phyloP scores from a whole-genome alignment of 108 stramenopile species.

The Cyclotella choctawhatcheeana region DNA sequence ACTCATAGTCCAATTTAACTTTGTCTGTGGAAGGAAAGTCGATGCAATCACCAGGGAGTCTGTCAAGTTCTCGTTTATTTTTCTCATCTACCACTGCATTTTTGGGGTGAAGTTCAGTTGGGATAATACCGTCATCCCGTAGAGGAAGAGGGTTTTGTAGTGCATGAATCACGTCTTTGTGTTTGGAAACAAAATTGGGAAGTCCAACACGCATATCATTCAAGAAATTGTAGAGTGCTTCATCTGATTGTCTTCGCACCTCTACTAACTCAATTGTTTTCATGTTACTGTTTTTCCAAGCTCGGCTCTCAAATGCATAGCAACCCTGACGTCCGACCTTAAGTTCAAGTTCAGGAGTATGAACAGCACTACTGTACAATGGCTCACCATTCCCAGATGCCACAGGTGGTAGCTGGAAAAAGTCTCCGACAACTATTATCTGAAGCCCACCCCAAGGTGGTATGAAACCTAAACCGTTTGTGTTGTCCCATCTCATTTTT shows the following conservation, averaged over 20 bases:
- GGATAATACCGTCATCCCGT: slow-evolving; percentile 50
- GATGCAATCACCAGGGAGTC: slow-evolving; percentile 25
- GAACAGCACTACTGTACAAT: slow-evolving; percentile 26
- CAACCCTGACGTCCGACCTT: slow-evolving; percentile 44
- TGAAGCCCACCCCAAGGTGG: slow-evolving; percentile 82
- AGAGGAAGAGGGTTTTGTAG: slow-evolving; percentile 22
- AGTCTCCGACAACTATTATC: slow-evolving; percentile 78
- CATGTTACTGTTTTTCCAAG: slow-evolving; percentile 1
- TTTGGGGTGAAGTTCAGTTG: slow-evolving; percentile 60
- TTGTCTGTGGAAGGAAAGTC: slow-evolving; percentile 35
- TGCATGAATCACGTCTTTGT: slow-evolving; percentile 1
- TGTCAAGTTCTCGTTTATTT: slow-evolving; percentile 47
- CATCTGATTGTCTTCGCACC: slow-evolving; percentile 8
- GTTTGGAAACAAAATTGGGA: slow-evolving; percentile 5
- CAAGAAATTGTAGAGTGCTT: background rate
- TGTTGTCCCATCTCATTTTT: slow-evolving; percentile 35
- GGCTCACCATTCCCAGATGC: slow-evolving; percentile 19
- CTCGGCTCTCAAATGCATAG: slow-evolving; percentile 57
- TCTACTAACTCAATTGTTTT: background rate
- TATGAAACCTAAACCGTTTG: slow-evolving; percentile 29
- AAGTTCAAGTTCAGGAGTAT: slow-evolving; percentile 18
- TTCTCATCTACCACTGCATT: slow-evolving; percentile 50
- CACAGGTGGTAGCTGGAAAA: slow-evolving; percentile 84
- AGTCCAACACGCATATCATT: slow-evolving; percentile 52
- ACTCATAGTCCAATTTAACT: slow-evolving; percentile 16